Percentiles rank a stretch among this genome's conserved stretches.
Conservation (phyloP, 2,329 filamentous ascomycete genomes). For the Penicillium aurantiogriseum region DNA sequence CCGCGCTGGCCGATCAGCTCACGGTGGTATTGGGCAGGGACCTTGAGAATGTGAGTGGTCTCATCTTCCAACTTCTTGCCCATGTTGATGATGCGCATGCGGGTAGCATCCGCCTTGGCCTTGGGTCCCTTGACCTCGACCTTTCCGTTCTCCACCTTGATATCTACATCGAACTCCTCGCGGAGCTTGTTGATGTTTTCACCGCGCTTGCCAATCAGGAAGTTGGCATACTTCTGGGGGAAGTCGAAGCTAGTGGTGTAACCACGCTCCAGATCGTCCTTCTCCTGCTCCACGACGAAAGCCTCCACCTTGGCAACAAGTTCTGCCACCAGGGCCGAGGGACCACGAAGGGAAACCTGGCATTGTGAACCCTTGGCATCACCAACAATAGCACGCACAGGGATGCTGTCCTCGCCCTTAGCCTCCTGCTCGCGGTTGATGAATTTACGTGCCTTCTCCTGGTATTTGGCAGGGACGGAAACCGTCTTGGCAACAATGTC, state of each 20-base stretch:
- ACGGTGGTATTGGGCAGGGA: constrained; percentile 89
- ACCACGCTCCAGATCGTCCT: constrained; percentile 90
- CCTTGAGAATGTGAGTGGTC: constrained; percentile 79
- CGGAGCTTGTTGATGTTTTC: constrained; percentile 68
- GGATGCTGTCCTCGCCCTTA: constrained; percentile 51
- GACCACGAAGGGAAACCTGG: constrained; percentile 72
- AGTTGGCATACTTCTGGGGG: constrained; percentile 90
- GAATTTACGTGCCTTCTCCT: constrained; percentile 62
- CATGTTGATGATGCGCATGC: constrained; percentile 74
- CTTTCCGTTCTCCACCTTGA: constrained; percentile 90
- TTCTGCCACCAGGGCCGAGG: constrained; percentile 67
- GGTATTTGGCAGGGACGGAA: constrained; percentile 59
- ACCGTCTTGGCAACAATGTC: constrained; percentile 56
- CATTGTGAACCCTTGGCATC: constrained; percentile 37
- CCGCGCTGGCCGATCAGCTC: constrained; percentile 90
- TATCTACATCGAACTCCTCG: constrained; percentile 69
- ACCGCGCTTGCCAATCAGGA: constrained; percentile 67
- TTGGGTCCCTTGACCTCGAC: constrained; percentile 95
- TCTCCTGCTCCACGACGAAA: constrained; percentile 83
- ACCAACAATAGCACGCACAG: constrained; percentile 56
- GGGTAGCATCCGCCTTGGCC: constrained; percentile 86
- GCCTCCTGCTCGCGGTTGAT: constrained; percentile 57
- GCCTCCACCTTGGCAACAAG: constrained; percentile 70
- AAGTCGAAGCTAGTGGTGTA: constrained; percentile 87
- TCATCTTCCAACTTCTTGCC: constrained; percentile 87